These are phyloP conservation scores for Monosporascus sp. DNA, from an alignment of 2,329 filamentous ascomycete genomes.

Conservation along the genomic window DNA sequence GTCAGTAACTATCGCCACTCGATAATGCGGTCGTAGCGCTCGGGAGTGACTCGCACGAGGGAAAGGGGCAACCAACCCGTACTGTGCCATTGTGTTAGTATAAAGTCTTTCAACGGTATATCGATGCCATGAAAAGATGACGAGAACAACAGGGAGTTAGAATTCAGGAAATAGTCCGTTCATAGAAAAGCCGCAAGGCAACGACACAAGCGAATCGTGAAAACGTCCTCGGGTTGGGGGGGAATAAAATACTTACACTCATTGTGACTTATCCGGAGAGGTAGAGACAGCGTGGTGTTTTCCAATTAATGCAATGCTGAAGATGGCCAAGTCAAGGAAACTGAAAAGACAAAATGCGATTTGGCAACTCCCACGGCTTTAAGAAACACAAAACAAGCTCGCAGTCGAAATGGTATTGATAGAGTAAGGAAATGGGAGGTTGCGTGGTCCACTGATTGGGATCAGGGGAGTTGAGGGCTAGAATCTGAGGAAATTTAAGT, in stretches of 20 bases:
- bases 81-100: slow-evolving; percentile 43
- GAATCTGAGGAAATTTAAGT: too few species aligned
- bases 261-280: slow-evolving; percentile 28
- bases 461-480: too few species aligned
- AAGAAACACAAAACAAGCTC: too few species aligned
- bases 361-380: too few species aligned
- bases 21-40: slow-evolving; percentile 6
- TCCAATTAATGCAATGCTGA: too few species aligned
- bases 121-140: slow-evolving; percentile 6
- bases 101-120: slow-evolving; percentile 3
- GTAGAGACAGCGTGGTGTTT: not conserved
- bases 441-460: too few species aligned
- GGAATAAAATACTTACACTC: slow-evolving; percentile 42
- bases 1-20: slow-evolving; percentile 25
- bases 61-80: slow-evolving; percentile 43
- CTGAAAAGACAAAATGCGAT: too few species aligned
- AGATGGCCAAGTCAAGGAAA: not conserved
- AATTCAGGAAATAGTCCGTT: not conserved
- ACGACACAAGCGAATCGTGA: not conserved
- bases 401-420: too few species aligned
- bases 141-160: slow-evolving; percentile 16
- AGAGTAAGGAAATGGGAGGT: too few species aligned
- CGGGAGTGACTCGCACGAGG: not conserved
- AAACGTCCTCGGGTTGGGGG: too few species aligned
- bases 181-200: not conserved